Evolutionary conservation across 73 alveolate species (phyloP).

Genomic region (Vitrella brassicaformis): DNA sequence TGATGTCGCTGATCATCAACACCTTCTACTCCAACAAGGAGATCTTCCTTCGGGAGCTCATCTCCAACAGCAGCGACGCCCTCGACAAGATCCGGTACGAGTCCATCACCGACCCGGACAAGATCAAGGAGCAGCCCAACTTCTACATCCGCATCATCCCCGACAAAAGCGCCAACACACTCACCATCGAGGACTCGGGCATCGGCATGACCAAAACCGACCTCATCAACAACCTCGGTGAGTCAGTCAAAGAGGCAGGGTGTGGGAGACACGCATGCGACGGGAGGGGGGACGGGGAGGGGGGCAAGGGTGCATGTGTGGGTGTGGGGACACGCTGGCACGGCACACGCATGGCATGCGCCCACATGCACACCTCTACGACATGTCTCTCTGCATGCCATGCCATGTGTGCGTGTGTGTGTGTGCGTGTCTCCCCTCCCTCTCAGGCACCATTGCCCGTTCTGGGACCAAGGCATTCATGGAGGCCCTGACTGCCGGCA

Average conservation of each 20-base stretch:
- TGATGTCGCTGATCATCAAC: slow-evolving; percentile 86
- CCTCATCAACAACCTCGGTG: slow-evolving; percentile 89
- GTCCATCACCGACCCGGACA: slow-evolving; percentile 91
- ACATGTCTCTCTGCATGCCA: too few relatives aligned
- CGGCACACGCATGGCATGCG: too few relatives aligned
- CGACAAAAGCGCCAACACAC: slow-evolving; percentile 94
- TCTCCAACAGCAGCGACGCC: slow-evolving; percentile 98
- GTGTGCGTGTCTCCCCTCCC: too few relatives aligned
- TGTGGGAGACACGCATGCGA: too few relatives aligned
- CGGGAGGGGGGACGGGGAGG: too few relatives aligned
- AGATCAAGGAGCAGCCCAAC: slow-evolving; percentile 79
- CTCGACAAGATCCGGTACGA: slow-evolving; percentile 94
- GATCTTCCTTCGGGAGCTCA: slow-evolving; percentile 93
- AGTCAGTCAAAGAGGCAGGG: too few relatives aligned
- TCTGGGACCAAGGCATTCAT: slow-evolving; percentile 99
- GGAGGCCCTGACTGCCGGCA: slow-evolving; percentile 96
- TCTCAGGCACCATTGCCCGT: slow-evolving; percentile 97
- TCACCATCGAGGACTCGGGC: slow-evolving; percentile 91
- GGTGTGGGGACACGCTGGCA: too few relatives aligned
- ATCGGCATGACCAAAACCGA: slow-evolving; percentile 96
- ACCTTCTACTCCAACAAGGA: slow-evolving; percentile 94
- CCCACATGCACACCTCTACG: too few relatives aligned
- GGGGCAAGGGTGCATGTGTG: too few relatives aligned
- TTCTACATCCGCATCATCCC: slow-evolving; percentile 90
- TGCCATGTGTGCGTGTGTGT: too few relatives aligned